Base-by-base conservation (phyloP, 2,329 filamentous ascomycete genomes). In the Clarireedia homoeocarpa region DNA sequence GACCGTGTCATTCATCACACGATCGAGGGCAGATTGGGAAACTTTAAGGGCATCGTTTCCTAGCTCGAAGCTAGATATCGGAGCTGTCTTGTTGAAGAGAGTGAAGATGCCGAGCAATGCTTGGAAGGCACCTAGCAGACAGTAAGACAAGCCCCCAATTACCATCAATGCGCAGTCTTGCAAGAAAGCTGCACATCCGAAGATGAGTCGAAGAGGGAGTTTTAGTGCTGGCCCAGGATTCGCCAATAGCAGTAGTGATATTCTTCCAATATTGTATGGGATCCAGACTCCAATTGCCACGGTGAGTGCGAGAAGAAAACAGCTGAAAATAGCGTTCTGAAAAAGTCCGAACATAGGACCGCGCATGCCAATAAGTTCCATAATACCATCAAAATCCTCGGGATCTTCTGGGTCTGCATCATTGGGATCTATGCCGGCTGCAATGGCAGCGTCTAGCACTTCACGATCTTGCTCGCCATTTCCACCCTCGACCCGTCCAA, bases 301-400 rank as follows among this genome's bases (percentile, higher is more conserved):
- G 14, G 91, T 95, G 51, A 92, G 82, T 1, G 89, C 88, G 14
- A 99, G 90, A 27, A 99, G 78, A 47, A 97, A 86, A 6, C 88
- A 86, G 69, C 92, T 96, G 71, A 99, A 99, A 15, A 96, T 84
- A 55, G 89, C 91, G 63, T 99, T 99, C 67, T 99, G 94, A 63
- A 97, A 84, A 5, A 99, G 79, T 2, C 90, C 91, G 14, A 87
- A 86, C 3, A 99, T 78, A 0, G 94, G 94, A 0, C 94, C 94
- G 66, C 95, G 89, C 88, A 99, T 95, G 39, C 94, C 94, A 58
- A 99, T 87, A 15, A 99, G 81, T 70, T 99, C 94, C 76, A 99
- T 84, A 52, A 99, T 89, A 0, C 94, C 94, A 69, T 99, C 94
- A 15, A 99, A 83, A 67, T 99, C 94, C 71, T 99, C 94, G 9